Percentiles rank a stretch among this genome's conserved stretches.
These are phyloP conservation scores for Piper betle DNA, from an alignment of 164 flowering plant genomes.

Conservation along the genomic window DNA sequence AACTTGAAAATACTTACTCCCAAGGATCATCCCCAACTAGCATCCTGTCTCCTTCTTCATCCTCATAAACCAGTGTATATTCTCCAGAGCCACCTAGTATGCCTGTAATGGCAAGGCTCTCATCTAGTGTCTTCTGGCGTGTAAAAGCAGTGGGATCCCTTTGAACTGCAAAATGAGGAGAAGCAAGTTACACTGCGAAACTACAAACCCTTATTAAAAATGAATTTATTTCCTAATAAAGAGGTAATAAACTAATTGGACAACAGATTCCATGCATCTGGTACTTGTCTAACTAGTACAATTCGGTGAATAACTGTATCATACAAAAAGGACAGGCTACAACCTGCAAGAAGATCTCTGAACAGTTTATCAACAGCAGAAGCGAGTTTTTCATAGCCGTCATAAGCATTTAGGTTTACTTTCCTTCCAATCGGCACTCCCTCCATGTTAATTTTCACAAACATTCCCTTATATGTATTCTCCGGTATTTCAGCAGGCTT, in stretches of 20 bases:
- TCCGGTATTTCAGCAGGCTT: constrained; percentile 23
- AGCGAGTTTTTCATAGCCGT: constrained; percentile 70
- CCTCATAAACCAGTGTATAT: constrained; percentile 54
- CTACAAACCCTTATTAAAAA: too few species aligned
- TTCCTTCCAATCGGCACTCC: constrained; percentile 96
- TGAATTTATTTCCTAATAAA: not conserved
- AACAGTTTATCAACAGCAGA: constrained; percentile 81
- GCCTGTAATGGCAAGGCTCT: constrained; percentile 47
- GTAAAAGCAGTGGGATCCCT: constrained; percentile 40
- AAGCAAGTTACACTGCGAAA: not conserved
- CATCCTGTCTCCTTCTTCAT: constrained; percentile 14
- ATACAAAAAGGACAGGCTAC: not conserved
- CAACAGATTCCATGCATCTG: too few species aligned
- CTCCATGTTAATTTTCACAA: constrained; percentile 97
- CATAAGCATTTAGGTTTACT: constrained; percentile 69
- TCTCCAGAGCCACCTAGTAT: constrained; percentile 80
- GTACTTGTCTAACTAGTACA: too few species aligned
- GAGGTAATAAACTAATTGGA: too few species aligned
- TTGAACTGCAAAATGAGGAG: constrained; percentile 42
- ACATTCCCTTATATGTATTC: constrained; percentile 25
- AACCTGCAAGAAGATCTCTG: constrained; percentile 90
- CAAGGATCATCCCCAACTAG: constrained; percentile 16
- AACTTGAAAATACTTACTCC: constrained; percentile 7
- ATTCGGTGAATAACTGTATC: too few species aligned
- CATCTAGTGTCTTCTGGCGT: constrained; percentile 33